Base-by-base conservation (phyloP, 2,329 filamentous ascomycete species). In the Didymosphaeria variabile region DNA sequence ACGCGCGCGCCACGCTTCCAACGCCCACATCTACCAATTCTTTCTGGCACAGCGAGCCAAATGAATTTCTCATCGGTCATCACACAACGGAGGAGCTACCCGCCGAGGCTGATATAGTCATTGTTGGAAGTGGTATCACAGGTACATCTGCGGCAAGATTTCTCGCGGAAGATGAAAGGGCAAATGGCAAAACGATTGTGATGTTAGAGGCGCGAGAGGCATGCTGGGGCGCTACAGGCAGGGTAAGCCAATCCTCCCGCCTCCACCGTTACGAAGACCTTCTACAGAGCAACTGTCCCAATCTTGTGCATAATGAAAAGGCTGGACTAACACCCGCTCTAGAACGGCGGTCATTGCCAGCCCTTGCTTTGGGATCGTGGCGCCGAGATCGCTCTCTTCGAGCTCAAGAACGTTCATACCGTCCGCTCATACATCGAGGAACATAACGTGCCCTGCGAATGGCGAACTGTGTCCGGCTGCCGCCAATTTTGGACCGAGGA, bases 151-250 rank as follows among this genome's bases (percentile, higher is more conserved):
- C 88, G 0, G 90, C 90, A 3, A 84, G 87, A 64, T 88, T 87
- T 71, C 80, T 92, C 55, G 63, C 72, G 62, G 77, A 85, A 79
- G 71, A 82, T 80, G 59, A 80, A 64, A 64, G 76, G 60, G 68
- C 77, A 38, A 71, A 79, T 42, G 80, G 83, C 5, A 79, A 84
- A 60, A 82, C 79, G n/a, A 85, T 93, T 8, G 82, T 94, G 6
- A 85, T 94, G 81, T 82, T 94, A 5, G 91, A 94, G 78, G 91
- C 91, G 15, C 84, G 91, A 69, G 91, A 94, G 80, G 90, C 89
- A 4, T 94, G 91, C 72, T 93, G 87, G 86, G 91, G 91, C 19
- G 91, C 91, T n/a, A 94, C 91, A 1, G 91, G 91, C n/a, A 81
- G 91, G 72, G 90, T 91, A 72, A 83, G 87, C 12, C 32, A 1